Conservation (phyloP, 2,329 filamentous ascomycete genomes). For the Pyrenophora seminiperda region DNA sequence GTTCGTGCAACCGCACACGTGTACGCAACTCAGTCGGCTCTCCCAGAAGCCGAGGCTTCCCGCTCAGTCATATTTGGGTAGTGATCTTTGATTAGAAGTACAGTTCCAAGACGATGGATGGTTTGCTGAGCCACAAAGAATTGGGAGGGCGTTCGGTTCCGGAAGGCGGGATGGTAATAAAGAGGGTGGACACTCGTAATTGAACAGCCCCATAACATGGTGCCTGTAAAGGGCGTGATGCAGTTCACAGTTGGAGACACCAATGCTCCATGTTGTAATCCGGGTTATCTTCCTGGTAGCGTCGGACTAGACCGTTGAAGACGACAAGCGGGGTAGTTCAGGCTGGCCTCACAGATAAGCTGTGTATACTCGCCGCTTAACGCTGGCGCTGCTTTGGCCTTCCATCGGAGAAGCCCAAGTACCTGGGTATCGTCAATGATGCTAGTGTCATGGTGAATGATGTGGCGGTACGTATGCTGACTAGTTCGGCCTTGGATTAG, state of each 20-base stretch:
- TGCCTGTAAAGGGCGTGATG: background rate
- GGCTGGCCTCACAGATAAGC: constrained; percentile 3
- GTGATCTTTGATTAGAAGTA: background rate
- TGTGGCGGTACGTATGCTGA: background rate
- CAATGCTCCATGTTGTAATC: background rate
- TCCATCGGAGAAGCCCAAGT: constrained; percentile 4
- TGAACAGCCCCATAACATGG: constrained; percentile 3
- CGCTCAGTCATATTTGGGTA: background rate
- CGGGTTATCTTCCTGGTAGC: background rate
- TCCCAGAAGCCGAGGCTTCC: constrained; percentile 6
- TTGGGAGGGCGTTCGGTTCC: background rate
- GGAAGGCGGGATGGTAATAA: background rate
- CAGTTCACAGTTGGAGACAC: background rate
- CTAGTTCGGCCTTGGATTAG: constrained; percentile 6
- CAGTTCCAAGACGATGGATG: background rate
- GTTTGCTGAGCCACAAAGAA: background rate
- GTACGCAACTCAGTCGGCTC: constrained; percentile 9
- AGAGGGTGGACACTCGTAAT: background rate
- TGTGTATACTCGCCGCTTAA: constrained; percentile 8
- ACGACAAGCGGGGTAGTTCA: constrained; percentile 21
- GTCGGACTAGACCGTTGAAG: background rate
- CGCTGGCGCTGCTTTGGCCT: constrained; percentile 4
- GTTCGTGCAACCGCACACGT: constrained; percentile 16
- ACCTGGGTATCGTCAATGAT: constrained; percentile 2
- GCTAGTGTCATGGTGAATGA: background rate